Base-by-base conservation (phyloP, 1,284 basidiomycete species). In the Clitocybe nebularis region DNA sequence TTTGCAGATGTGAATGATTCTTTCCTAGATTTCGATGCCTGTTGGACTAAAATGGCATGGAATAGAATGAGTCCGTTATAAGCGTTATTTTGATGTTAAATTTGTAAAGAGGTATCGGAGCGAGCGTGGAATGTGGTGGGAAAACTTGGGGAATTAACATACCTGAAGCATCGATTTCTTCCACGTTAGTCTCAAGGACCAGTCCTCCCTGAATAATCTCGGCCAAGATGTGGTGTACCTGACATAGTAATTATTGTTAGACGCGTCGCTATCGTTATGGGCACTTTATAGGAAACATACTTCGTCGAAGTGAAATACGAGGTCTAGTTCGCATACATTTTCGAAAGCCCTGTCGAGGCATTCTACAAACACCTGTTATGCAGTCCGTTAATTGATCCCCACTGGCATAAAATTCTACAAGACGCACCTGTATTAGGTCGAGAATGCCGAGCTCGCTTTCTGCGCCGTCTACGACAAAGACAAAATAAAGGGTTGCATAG, bases 291-390 rank as follows among this genome's bases (percentile, higher is more conserved):
- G 30, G 35, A 39, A 23, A 23, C 74, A 29, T 48, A 93, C 94
- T 72, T 98, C 91, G 62, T 99, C 95, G 57, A 97, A 99, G 66
- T 98, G 93, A 64, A 99, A 99, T 45, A 99, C 95, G 19, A 99
- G 75, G 62, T 99, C 96, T 34, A 99, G 74, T 66, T 99, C 96
- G 69, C 96, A 99, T 0, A 99, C 96, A 57, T 98, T 98, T 69
- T 97, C 93, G 59, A 99, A 99, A 17, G 91, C 85, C 34, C 92
- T 75, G 62, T 99, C 96, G 20, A 99, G 74, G 0, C 90, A 87
- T 68, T 99, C 96, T 36, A 99, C 96, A 59, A 99, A 93, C 8
- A 99, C 95, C 92, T 80, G 32, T 21, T 32, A 13, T 13, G 10
- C 13, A 16, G 13, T 9, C 19, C 19, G 11, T 32, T 13, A 32